Percentiles rank a stretch among this genome's conserved stretches.
phyloP scores from a whole-genome alignment of 2,329 filamentous ascomycete species.

The Aaosphaeria arxii region DNA sequence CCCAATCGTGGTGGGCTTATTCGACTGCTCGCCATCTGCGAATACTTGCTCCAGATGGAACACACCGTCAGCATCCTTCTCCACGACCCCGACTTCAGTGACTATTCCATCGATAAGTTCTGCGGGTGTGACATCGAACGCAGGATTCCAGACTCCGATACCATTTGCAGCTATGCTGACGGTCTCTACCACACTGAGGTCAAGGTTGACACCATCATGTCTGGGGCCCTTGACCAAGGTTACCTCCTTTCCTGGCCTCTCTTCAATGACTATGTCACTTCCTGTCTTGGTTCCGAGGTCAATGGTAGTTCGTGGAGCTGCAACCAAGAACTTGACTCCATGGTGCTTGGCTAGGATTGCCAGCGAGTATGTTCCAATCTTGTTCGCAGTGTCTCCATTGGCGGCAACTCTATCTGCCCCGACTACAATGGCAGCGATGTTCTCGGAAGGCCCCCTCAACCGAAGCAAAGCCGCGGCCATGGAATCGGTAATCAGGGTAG shows the following conservation, averaged over 20 bases:
- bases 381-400: conserved; percentile 97
- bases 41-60: conserved; percentile 59
- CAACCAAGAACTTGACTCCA: conserved; percentile 90
- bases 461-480: conserved; percentile 90
- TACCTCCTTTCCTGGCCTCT: conserved; percentile 77
- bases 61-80: conserved; percentile 67
- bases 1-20: conserved; percentile 31
- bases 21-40: conserved; percentile 17
- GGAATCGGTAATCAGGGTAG: conserved; percentile 90
- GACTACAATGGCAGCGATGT: conserved; percentile 84
- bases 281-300: conserved; percentile 79
- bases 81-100: conserved; percentile 84
- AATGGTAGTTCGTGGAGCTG: conserved; percentile 90
- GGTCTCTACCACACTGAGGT: conserved; percentile 62
- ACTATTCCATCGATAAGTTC: conserved; percentile 89
- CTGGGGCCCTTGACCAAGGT: conserved; percentile 79
- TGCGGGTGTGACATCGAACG: conserved; percentile 91
- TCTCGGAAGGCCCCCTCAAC: conserved; percentile 56
- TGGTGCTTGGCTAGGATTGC: conserved; percentile 88
- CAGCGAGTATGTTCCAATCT: conserved; percentile 92
- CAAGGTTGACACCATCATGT: conserved; percentile 60
- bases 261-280: conserved; percentile 81
- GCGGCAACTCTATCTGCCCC: conserved; percentile 93
- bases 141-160: conserved; percentile 92
- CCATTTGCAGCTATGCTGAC: conserved; percentile 75